Conservation (phyloP, 2,329 filamentous ascomycete species). For the Emergomyces pasteurianus region DNA sequence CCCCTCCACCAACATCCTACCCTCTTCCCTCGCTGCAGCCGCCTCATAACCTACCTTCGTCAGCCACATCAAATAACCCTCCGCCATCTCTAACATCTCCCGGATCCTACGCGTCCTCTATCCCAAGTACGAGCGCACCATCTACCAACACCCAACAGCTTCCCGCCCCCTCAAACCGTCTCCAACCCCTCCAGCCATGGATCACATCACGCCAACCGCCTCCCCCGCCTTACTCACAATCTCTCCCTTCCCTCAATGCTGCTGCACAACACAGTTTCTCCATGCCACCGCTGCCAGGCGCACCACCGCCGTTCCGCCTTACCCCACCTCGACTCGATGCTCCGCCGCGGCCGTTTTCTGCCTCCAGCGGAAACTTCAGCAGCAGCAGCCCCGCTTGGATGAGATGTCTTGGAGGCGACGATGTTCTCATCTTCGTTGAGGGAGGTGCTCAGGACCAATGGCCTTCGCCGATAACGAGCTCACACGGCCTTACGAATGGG, state of each 20-base stretch:
- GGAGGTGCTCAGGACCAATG: constrained; percentile 9
- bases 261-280: constrained; percentile 23
- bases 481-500: constrained; percentile 1
- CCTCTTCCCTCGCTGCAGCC: constrained; percentile 23
- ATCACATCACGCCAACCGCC: constrained; percentile 20
- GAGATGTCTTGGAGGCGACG: constrained; percentile 10
- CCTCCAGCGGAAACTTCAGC: not conserved
- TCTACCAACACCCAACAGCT: constrained; percentile 10
- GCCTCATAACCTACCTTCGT: constrained; percentile 16
- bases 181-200: constrained; percentile 32
- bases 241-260: constrained; percentile 25
- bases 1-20: constrained; percentile 4
- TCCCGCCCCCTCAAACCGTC: constrained; percentile 21
- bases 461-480: not conserved
- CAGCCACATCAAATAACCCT: constrained; percentile 16
- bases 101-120: constrained; percentile 13
- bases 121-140: constrained; percentile 14
- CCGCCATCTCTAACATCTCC: constrained; percentile 21
- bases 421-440: constrained; percentile 11
- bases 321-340: constrained; percentile 1
- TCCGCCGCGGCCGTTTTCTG: not conserved
- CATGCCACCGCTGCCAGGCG: constrained; percentile 13
- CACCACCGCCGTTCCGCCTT: constrained; percentile 1
- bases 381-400: constrained; percentile 1
- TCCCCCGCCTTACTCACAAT: not conserved